These are phyloP conservation scores for Pisolithus sp. DNA, from an alignment of 768 basidiomycete genomes.

Conservation along the genomic window DNA sequence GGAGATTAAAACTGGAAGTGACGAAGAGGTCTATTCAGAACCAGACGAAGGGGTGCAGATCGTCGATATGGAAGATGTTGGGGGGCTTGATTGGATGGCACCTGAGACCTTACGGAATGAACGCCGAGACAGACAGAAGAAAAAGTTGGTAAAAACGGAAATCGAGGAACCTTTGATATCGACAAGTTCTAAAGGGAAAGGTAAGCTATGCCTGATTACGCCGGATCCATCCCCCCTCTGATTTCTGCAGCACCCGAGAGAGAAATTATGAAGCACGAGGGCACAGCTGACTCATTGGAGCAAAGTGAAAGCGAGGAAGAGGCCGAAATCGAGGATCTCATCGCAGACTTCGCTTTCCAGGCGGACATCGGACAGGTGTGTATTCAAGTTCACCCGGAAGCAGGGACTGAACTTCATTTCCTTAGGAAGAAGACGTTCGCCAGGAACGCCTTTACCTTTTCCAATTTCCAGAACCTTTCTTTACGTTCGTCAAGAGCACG, in stretches of 20 bases:
- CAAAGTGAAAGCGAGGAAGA: conserved; percentile 75
- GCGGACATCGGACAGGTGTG: conserved; percentile 35
- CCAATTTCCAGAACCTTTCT: conserved; percentile 86
- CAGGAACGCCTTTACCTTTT: conserved; percentile 80
- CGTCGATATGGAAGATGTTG: conserved; percentile 73
- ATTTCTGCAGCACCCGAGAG: conserved; percentile 1
- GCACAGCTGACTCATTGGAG: conserved; percentile 56
- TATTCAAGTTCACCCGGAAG: background rate
- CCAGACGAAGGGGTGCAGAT: conserved; percentile 86
- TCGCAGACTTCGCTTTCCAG: conserved; percentile 57
- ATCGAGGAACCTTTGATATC: conserved; percentile 34
- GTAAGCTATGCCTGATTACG: conserved; percentile 13
- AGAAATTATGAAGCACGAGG: conserved; percentile 15
- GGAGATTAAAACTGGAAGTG: conserved; percentile 34
- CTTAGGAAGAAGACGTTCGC: conserved; percentile 42
- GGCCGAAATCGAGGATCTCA: conserved; percentile 71
- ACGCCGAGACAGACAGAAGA: conserved; percentile 29
- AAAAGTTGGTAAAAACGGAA: conserved; percentile 35
- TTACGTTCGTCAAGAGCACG: conserved; percentile 49
- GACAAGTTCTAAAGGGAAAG: conserved; percentile 26
- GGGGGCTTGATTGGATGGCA: conserved; percentile 83
- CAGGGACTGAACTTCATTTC: background rate
- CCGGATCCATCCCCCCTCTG: background rate
- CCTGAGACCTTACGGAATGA: conserved; percentile 65
- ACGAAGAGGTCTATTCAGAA: conserved; percentile 75